phyloP scores from a whole-genome alignment of 345 rosid genomes.

The Sisymbrium altissimum region DNA sequence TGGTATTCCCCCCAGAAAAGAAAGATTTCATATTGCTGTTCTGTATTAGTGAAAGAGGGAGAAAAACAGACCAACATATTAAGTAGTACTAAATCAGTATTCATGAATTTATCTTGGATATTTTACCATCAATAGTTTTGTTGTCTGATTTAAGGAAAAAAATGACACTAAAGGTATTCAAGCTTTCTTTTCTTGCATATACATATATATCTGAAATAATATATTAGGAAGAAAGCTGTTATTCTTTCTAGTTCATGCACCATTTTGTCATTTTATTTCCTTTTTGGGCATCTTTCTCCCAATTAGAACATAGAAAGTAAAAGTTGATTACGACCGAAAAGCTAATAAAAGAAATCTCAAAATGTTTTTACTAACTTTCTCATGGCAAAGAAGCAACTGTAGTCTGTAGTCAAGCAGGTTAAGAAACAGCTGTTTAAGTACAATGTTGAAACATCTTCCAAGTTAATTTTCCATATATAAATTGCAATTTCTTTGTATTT shows the following conservation, averaged over 20 bases:
- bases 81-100: neutral
- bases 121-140: neutral
- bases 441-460: constrained; percentile 13
- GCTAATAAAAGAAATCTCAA: neutral
- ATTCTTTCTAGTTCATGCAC: constrained; percentile 13
- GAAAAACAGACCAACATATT: neutral
- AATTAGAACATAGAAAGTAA: neutral
- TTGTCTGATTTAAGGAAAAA: constrained; percentile 6
- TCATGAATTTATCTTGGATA: constrained; percentile 14
- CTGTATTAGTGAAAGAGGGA: neutral
- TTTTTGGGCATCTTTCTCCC: neutral
- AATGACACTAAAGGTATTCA: constrained; percentile 2
- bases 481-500: constrained; percentile 1
- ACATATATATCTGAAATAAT: neutral
- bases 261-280: neutral
- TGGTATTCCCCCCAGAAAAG: neutral
- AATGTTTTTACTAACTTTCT: neutral
- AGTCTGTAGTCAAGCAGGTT: constrained; percentile 8
- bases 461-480: constrained; percentile 3
- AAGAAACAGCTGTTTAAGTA: neutral
- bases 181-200: neutral
- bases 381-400: constrained; percentile 1
- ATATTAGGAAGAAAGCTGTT: neutral
- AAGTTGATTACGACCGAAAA: neutral
- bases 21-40: neutral